phyloP scores from a whole-genome alignment of 805 yeast genomes.

The Candida nemodendra region DNA sequence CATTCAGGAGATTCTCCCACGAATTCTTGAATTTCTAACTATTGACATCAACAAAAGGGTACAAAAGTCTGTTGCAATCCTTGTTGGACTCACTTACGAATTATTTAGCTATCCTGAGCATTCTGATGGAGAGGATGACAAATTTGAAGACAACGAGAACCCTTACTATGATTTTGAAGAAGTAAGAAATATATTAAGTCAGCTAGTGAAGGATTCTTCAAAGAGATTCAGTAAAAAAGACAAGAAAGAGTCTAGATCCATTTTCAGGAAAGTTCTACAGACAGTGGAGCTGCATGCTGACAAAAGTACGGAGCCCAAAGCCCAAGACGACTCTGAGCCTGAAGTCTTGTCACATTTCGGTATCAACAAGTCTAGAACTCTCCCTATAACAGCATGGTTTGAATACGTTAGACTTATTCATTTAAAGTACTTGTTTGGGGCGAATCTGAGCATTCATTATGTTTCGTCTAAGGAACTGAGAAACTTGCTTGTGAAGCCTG shows the following conservation, averaged over 20 bases:
- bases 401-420: conserved; percentile 47
- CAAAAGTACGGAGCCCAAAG: conserved; percentile 16
- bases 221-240: conserved; percentile 62
- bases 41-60: conserved; percentile 40
- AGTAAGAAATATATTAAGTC: conserved; percentile 38
- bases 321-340: conserved; percentile 7
- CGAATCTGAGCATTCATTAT: conserved; percentile 50
- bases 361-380: conserved; percentile 43
- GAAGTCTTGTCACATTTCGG: conserved; percentile 34
- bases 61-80: conserved; percentile 53
- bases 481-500: conserved; percentile 21
- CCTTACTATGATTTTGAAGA: conserved; percentile 57
- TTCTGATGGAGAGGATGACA: conserved; percentile 40
- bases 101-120: conserved; percentile 43
- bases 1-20: conserved; percentile 40
- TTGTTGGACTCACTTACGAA: conserved; percentile 58
- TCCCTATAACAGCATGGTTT: conserved; percentile 51
- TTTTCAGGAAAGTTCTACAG: conserved; percentile 55
- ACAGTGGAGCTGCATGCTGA: conserved; percentile 42
- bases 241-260: conserved; percentile 55
- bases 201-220: conserved; percentile 50
- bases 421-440: conserved; percentile 50
- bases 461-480: conserved; percentile 30
- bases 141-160: conserved; percentile 37
- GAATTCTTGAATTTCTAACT: conserved; percentile 42